Conservation (phyloP, 1,139 yeast genomes). For the Suhomyces wounanorum region DNA sequence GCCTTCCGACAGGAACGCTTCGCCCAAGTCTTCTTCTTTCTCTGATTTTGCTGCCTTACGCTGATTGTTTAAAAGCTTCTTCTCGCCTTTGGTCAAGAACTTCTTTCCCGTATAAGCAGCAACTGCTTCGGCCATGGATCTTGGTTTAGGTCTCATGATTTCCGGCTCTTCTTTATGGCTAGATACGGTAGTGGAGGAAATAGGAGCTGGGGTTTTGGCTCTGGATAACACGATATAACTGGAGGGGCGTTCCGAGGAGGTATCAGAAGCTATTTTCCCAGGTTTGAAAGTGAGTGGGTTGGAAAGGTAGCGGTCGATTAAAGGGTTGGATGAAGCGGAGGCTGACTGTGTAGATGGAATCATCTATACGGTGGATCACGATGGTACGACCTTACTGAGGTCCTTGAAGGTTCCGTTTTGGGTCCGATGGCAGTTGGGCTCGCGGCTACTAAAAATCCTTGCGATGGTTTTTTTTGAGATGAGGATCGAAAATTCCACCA, state of each 20-base stretch:
- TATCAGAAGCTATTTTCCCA: conserved; percentile 46
- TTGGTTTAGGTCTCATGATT: conserved; percentile 35
- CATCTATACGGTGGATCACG: conserved; percentile 6
- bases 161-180: neutral
- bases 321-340: conserved; percentile 38
- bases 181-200: neutral
- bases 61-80: conserved; percentile 30
- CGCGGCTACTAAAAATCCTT: conserved; percentile 8
- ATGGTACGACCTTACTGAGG: neutral
- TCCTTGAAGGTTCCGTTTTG: neutral
- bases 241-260: conserved; percentile 30
- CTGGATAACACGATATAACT: conserved; percentile 42
- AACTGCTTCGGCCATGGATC: conserved; percentile 62
- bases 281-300: conserved; percentile 62
- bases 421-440: neutral
- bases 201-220: conserved; percentile 19
- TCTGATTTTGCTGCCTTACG: conserved; percentile 16
- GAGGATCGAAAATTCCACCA: conserved; percentile 1
- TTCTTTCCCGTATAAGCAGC: conserved; percentile 60
- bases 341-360: conserved; percentile 10
- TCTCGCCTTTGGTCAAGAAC: conserved; percentile 44
- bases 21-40: conserved; percentile 30
- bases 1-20: conserved; percentile 21
- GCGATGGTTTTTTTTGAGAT: conserved; percentile 10
- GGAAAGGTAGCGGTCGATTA: conserved; percentile 59